Evolutionary conservation across 257 asterid genomes (phyloP), one percentile per base, ranked within the genome.

Genomic region (Galeopsis tetrahit): DNA sequence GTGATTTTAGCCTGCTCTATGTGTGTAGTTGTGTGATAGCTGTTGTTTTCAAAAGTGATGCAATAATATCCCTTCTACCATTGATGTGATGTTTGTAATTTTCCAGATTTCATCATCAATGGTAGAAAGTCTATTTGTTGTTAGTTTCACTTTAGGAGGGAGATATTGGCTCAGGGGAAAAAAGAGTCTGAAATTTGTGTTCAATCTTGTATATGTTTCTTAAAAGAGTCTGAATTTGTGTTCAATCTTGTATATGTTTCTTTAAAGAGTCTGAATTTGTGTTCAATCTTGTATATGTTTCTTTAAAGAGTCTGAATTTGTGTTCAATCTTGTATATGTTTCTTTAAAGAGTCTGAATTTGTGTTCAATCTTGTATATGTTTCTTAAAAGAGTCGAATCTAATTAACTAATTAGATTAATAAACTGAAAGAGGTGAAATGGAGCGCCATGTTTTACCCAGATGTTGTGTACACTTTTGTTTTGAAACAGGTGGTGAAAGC

Each of bases 401-500:
- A 38, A 53, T 15, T 63, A 17, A 63, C 10, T 63, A 67, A 63
- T 21, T 39, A 2, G 14, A 35, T n/a, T 42, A 70, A 32, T 59
- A 62, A 44, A 6, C 40, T 17, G 52, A 64, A 28, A 46, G 11
- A 32, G 77, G 87, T 78, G 76, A 75, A 83, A 71, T 70, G 80
- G 83, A 82, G 85, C 60, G 85, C 60, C 76, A 74, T 55, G 55
- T 81, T 71, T 90, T 90, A 89, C 87, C 81, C 79, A 83, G 75
- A 81, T 59, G 79, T 85, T 87, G 80, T 83, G 88, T 78, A 67
- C 84, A 63, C 65, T 81, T 81, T 77, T 66, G 76, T 60, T 60
- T 82, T 73, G 77, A 66, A 81, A 84, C 97, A 93, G 98, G 96
- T 93, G 52, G 85, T 90, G 86, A 90, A 89, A 82, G 93, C 92